A percentile compares a stretch with the other conserved stretches of the same genome.
phyloP scores from a whole-genome alignment of 805 yeast species.

The Hanseniaspora lindneri region DNA sequence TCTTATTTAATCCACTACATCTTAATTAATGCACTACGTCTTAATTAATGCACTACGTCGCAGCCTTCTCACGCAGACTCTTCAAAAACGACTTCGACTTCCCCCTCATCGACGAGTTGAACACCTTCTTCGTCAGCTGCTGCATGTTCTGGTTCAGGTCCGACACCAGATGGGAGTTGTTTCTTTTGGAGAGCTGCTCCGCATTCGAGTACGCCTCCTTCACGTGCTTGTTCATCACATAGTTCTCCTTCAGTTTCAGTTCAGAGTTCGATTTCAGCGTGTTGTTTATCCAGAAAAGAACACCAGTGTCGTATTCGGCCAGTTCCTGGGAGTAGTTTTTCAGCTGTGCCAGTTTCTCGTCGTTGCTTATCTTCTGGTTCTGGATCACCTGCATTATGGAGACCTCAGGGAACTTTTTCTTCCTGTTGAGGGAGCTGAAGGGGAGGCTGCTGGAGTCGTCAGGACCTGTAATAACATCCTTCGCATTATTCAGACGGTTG shows the following conservation, averaged over 20 bases:
- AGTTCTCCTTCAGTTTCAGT: conserved; percentile 29
- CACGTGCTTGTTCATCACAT: conserved; percentile 40
- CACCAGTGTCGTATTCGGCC: conserved; percentile 40
- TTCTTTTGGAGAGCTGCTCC: conserved; percentile 30
- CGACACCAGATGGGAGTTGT: conserved; percentile 28
- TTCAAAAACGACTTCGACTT: conserved; percentile 42
- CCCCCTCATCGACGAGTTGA: conserved; percentile 42
- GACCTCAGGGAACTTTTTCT: conserved; percentile 26
- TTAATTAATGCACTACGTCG: not conserved
- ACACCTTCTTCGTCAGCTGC: conserved; percentile 39
- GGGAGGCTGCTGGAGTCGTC: not conserved
- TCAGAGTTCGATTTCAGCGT: conserved; percentile 29
- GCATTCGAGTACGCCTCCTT: conserved; percentile 57
- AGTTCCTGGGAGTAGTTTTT: conserved; percentile 30
- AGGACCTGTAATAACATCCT: not conserved
- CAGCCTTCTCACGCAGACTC: conserved; percentile 42
- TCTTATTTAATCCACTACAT: too few species aligned
- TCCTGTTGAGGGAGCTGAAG: not conserved
- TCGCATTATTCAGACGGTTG: too few species aligned
- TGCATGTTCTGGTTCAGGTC: conserved; percentile 38
- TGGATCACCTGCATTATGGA: conserved; percentile 33
- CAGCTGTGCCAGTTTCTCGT: conserved; percentile 23
- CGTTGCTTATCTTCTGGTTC: conserved; percentile 20
- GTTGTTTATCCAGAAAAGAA: conserved; percentile 42
- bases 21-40: too few species aligned